Evolutionary conservation across 2,329 filamentous ascomycete genomes (phyloP).

Genomic region (Calonectria honghensis): DNA sequence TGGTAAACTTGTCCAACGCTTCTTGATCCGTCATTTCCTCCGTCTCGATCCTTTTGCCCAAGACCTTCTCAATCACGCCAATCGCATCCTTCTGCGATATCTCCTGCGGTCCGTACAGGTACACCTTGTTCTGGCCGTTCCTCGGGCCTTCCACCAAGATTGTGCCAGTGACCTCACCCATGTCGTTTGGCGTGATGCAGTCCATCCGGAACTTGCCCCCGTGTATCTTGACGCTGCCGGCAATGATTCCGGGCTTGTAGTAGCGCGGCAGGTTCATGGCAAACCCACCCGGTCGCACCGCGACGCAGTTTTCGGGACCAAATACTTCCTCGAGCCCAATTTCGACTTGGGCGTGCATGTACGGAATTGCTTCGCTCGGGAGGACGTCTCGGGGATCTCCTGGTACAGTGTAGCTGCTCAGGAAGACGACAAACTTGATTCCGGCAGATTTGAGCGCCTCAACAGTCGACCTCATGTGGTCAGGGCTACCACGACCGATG

Average conservation of each 20-base stretch:
- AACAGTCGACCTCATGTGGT: not conserved
- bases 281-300: not conserved
- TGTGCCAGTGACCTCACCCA: not conserved
- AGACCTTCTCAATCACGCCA: not conserved
- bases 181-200: not conserved
- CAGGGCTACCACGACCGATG: not conserved
- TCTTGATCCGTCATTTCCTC: not conserved
- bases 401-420: not conserved
- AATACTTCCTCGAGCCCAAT: not conserved
- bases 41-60: not conserved
- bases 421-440: not conserved
- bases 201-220: not conserved
- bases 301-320: not conserved
- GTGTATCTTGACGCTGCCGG: not conserved
- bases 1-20: not conserved
- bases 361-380: not conserved
- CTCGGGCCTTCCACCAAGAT: slow-evolving; percentile 1
- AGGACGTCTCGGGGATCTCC: not conserved
- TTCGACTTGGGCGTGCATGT: not conserved
- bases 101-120: not conserved
- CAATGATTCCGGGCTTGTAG: not conserved
- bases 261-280: not conserved
- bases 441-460: not conserved
- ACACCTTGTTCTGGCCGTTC: not conserved
- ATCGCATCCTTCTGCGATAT: not conserved